phyloP scores from a whole-genome alignment of 148 eudicot species.

The Spergularia marina region DNA sequence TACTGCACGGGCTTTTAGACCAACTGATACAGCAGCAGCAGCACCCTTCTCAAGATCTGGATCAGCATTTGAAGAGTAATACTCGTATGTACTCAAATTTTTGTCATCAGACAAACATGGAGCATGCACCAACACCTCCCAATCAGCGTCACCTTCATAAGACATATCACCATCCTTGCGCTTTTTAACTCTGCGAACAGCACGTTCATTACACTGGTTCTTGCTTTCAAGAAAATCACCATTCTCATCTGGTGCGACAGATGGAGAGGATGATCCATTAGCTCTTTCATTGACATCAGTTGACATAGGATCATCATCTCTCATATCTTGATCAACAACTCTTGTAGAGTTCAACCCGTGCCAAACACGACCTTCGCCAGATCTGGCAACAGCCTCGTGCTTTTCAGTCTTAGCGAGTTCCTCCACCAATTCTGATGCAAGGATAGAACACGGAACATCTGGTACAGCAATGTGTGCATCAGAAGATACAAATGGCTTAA shows the following conservation, averaged over 20 bases:
- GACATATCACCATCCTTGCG: conserved; percentile 93
- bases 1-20: conserved; percentile 73
- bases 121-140: conserved; percentile 64
- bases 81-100: conserved; percentile 37
- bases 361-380: conserved; percentile 20
- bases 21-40: conserved; percentile 80
- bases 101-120: conserved; percentile 42
- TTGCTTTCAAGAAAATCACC: conserved; percentile 32
- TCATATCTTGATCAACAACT: conserved; percentile 23
- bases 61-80: conserved; percentile 31
- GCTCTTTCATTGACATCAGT: conserved; percentile 36
- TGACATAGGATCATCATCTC: conserved; percentile 31
- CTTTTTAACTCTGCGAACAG: conserved; percentile 62
- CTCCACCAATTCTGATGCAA: conserved; percentile 18
- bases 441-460: conserved; percentile 19
- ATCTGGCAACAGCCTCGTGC: conserved; percentile 18
- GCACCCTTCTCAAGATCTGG: conserved; percentile 51
- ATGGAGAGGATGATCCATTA: conserved; percentile 39
- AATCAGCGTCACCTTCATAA: conserved; percentile 86
- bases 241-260: conserved; percentile 36
- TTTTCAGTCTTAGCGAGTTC: conserved; percentile 18
- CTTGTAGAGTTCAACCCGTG: conserved; percentile 16
- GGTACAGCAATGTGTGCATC: conserved; percentile 17
- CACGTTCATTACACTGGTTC: conserved; percentile 51
- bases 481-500: conserved; percentile 14